Percentiles rank a stretch among this genome's conserved stretches.
Evolutionary conservation across 1,139 yeast species (phyloP).

Genomic region (Candida sojae): DNA sequence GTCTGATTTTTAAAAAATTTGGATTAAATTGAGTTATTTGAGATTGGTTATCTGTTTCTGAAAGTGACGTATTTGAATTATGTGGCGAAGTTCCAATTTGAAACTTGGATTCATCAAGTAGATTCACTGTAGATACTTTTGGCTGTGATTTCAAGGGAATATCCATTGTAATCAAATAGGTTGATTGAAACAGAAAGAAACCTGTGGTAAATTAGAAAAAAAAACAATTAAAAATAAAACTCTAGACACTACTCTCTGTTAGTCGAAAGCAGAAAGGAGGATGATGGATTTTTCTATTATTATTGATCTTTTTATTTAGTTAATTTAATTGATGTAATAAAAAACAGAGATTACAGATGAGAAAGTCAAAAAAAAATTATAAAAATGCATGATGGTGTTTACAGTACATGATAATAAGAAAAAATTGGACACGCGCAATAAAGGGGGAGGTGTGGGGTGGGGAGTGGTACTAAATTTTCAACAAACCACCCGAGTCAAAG

Average conservation of each 20-base stretch:
- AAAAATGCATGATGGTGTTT: not conserved
- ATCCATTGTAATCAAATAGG: conserved; percentile 28
- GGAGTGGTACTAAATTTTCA: too few relatives aligned
- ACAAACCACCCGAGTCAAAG: too few relatives aligned
- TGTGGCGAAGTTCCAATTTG: conserved; percentile 6
- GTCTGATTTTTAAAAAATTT: conserved; percentile 1
- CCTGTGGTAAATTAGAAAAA: not conserved
- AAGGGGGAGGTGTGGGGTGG: too few relatives aligned
- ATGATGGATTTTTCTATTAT: not conserved
- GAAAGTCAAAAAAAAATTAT: not conserved
- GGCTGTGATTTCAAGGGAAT: conserved; percentile 47
- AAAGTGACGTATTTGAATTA: not conserved
- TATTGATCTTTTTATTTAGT: not conserved
- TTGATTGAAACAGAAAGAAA: not conserved
- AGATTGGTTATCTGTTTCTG: conserved; percentile 1
- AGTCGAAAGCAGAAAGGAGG: too few relatives aligned
- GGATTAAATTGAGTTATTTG: conserved; percentile 1
- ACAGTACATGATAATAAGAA: not conserved
- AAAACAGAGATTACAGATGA: not conserved
- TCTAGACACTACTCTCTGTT: too few relatives aligned
- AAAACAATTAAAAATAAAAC: not conserved
- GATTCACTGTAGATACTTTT: conserved; percentile 40
- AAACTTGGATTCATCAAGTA: conserved; percentile 31
- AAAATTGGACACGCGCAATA: too few relatives aligned
- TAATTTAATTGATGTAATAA: not conserved